These are phyloP conservation scores for Macrolepiota albuminosa DNA, from an alignment of 768 basidiomycete genomes.

Conservation along the genomic window DNA sequence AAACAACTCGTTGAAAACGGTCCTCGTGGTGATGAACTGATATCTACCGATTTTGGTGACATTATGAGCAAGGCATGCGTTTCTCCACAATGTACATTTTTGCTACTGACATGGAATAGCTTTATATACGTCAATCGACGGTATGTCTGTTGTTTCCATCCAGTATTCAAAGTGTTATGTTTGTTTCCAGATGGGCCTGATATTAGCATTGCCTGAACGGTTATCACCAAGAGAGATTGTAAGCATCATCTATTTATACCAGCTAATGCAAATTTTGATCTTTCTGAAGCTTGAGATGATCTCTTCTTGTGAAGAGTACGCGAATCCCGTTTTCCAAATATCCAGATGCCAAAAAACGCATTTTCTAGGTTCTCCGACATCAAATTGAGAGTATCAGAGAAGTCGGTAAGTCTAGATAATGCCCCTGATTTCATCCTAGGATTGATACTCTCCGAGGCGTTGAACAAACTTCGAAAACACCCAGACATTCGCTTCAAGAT, in stretches of 20 bases:
- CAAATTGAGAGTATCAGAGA: too few relatives aligned
- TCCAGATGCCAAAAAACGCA: too few relatives aligned
- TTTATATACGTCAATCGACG: slow-evolving; percentile 70
- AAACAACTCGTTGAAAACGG: slow-evolving; percentile 51
- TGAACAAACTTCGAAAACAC: too few relatives aligned
- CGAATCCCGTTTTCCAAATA: too few relatives aligned
- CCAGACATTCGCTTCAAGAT: too few relatives aligned
- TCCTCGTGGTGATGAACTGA: slow-evolving; percentile 32
- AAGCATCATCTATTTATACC: slow-evolving; percentile 19
- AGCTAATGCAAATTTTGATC: not conserved
- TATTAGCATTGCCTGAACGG: slow-evolving; percentile 53
- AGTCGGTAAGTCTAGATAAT: too few relatives aligned
- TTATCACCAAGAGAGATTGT: slow-evolving; percentile 67
- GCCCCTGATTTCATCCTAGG: too few relatives aligned
- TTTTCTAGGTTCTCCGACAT: too few relatives aligned
- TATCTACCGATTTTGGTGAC: slow-evolving; percentile 73
- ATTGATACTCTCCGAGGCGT: too few relatives aligned
- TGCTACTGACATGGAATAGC: slow-evolving; percentile 34
- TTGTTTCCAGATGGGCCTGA: slow-evolving; percentile 55
- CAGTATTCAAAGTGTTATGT: not conserved
- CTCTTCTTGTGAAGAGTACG: too few relatives aligned
- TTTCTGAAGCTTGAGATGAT: too few relatives aligned
- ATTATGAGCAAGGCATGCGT: slow-evolving; percentile 77
- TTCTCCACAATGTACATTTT: not conserved
- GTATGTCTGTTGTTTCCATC: slow-evolving; percentile 28